Conservation (phyloP, 495 filamentous ascomycete species). For the Aspergillus egyptiacus region DNA sequence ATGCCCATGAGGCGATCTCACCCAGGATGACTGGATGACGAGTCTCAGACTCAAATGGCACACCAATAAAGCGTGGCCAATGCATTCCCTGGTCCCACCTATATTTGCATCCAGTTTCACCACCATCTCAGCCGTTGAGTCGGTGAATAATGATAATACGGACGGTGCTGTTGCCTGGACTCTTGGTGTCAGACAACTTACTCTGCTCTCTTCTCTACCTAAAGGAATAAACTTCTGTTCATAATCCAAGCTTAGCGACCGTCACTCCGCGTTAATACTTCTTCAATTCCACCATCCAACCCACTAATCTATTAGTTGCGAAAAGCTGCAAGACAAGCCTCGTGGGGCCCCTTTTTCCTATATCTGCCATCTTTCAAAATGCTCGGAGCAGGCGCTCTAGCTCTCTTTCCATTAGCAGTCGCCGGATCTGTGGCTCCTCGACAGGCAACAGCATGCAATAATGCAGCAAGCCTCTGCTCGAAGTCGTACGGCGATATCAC, state of each 20-base stretch:
- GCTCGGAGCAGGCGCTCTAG: constrained; percentile 25
- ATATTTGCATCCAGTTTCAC: constrained; percentile 7
- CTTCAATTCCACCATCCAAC: not conserved
- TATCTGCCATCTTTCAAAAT: constrained; percentile 15
- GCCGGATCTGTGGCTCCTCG: constrained; percentile 29
- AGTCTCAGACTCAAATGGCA: constrained; percentile 1
- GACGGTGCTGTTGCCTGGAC: not conserved
- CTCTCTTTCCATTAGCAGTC: constrained; percentile 28
- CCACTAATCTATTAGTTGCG: not conserved
- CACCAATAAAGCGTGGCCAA: constrained; percentile 5
- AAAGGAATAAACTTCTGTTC: not conserved
- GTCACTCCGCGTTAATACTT: not conserved
- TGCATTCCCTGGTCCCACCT: constrained; percentile 6
- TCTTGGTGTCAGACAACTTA: not conserved
- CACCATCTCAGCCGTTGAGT: not conserved
- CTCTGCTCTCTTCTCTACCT: not conserved
- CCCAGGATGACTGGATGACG: not conserved
- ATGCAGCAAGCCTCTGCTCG: constrained; percentile 53
- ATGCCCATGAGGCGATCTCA: not conserved
- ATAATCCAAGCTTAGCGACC: not conserved
- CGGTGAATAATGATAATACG: not conserved
- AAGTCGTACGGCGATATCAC: constrained; percentile 57
- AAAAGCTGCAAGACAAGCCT: not conserved
- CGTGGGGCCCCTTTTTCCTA: not conserved
- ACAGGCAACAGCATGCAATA: constrained; percentile 51